A percentile compares a stretch with the other conserved stretches of the same genome.
These are phyloP conservation scores for Gossypium davidsonii DNA, from an alignment of 441 rosid species.

Conservation along the genomic window DNA sequence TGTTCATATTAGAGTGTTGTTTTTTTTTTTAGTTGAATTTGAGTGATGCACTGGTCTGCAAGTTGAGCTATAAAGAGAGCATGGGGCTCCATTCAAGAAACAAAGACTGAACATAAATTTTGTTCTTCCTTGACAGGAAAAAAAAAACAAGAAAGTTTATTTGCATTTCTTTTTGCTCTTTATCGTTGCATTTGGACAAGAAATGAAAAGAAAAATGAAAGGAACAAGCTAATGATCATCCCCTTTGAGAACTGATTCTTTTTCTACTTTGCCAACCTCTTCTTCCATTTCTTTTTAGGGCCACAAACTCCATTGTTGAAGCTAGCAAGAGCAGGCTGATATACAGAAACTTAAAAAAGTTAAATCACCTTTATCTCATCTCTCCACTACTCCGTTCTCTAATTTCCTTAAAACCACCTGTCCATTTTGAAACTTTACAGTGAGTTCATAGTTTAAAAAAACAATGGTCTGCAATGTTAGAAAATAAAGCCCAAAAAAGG, in stretches of 20 bases:
- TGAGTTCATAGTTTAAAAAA: constrained; percentile 11
- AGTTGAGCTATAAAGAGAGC: constrained; percentile 14
- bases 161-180: constrained; percentile 21
- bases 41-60: constrained; percentile 1
- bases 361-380: constrained; percentile 15
- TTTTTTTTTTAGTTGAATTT: not conserved
- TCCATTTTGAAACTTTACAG: constrained; percentile 1
- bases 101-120: constrained; percentile 13
- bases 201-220: constrained; percentile 14
- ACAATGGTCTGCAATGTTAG: not conserved
- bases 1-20: not conserved
- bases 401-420: constrained; percentile 37
- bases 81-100: constrained; percentile 31
- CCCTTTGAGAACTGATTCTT: constrained; percentile 23
- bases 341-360: not conserved
- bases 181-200: constrained; percentile 22
- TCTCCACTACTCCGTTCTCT: not conserved
- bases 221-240: constrained; percentile 21
- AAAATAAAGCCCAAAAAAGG: not conserved
- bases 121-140: constrained; percentile 23
- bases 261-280: not conserved
- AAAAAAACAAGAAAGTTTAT: constrained; percentile 28
- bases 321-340: constrained; percentile 14
- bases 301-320: constrained; percentile 7
- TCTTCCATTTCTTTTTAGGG: constrained; percentile 15